Evolutionary conservation across 345 rosid genomes (phyloP).

Genomic region (Pelargonium nanum): DNA sequence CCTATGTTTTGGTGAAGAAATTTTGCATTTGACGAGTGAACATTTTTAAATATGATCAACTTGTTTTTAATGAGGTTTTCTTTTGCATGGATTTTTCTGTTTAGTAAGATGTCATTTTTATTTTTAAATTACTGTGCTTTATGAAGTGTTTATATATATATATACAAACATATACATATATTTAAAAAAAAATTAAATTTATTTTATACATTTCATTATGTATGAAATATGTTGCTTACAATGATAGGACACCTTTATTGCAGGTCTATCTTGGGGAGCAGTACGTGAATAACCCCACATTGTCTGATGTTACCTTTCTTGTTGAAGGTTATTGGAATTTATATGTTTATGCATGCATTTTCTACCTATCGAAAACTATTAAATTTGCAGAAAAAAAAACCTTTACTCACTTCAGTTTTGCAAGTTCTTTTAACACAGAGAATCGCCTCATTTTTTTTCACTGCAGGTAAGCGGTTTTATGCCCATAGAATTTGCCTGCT

Average conservation of each 20-base stretch:
- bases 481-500: conserved; percentile 97
- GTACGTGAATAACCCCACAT: conserved; percentile 75
- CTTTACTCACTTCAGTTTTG: background rate
- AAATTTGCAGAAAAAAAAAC: background rate
- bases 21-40: background rate
- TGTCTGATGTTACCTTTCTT: conserved; percentile 91
- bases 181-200: background rate
- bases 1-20: background rate
- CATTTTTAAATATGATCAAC: background rate
- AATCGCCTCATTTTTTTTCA: background rate
- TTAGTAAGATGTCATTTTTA: background rate
- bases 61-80: background rate
- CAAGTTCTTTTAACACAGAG: background rate
- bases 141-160: too few relatives aligned
- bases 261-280: conserved; percentile 97
- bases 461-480: conserved; percentile 79
- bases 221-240: conserved; percentile 2
- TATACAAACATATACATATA: too few relatives aligned
- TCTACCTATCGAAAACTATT: conserved; percentile 6
- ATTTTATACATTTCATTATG: background rate
- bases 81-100: background rate
- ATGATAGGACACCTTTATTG: conserved; percentile 6
- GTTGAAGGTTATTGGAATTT: conserved; percentile 66
- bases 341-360: background rate
- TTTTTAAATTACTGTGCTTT: too few relatives aligned